Evolutionary conservation across 352 stramenopile species (phyloP), one percentile per base, ranked within the genome.

Genomic region (Globisporangium ultimum): DNA sequence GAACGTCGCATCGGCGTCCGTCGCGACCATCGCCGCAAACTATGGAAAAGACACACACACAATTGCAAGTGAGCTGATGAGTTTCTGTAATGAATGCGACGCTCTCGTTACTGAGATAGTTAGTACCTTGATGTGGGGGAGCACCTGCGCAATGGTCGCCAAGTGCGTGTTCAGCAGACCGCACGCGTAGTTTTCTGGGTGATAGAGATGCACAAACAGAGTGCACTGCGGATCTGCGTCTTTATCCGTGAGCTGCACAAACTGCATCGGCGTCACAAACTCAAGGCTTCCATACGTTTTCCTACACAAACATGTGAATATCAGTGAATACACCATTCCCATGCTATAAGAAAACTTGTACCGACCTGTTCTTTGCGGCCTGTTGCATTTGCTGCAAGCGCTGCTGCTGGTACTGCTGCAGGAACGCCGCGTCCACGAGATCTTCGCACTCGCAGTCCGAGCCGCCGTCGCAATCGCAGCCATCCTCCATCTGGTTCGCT

Each of bases 121-220:
- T 7, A 18, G 1, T 69, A 91, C 80, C 78, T 91, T 88, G 46
- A 87, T 56, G 38, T 87, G 73, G 7, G 79, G 55, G 42, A 88
- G 64, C n/a, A 82, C 70, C 18, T 49, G 53, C 48, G 79, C 80
- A n/a, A 93, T 61, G 36, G 68, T 15, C 57, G 77, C 67, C 2
- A 95, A 67, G 48, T 89, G 80, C 22, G 72, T 57, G 55, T 95
- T 95, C 17, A 95, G 60, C 24, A 92, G 63, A 1, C 60, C 49
- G 34, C 85, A 95, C n/a, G 78, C 64, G 53, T 92, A 88, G 67
- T 79, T 95, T 22, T 89, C 80, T 0, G 73, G 60, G 41, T 89
- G 70, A 46, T 82, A 91, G 6, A 93, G 67, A 49, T 93, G 83
- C 32, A 93, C 70, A 20, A 89, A 48, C 55, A 74, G 65, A 14